phyloP scores from a whole-genome alignment of 2,329 filamentous ascomycete genomes.

The Mycocentrospora acerina region DNA sequence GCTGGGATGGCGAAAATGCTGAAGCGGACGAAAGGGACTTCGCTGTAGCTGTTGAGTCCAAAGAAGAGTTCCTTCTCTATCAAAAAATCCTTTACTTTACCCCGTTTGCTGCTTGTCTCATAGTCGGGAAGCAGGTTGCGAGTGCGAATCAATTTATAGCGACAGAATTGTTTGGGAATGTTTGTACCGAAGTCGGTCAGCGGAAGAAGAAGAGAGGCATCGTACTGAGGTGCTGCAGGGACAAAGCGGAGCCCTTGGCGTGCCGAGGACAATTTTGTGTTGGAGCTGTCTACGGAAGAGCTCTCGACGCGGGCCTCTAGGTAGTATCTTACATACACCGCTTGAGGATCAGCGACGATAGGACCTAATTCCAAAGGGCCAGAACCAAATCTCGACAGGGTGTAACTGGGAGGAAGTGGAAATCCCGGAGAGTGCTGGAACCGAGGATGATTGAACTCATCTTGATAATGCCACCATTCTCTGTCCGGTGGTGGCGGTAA shows the following conservation, averaged over 20 bases:
- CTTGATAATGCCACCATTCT: conserved; percentile 16
- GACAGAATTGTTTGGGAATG: conserved; percentile 18
- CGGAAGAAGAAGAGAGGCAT: conserved; percentile 16
- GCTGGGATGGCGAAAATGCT: conserved; percentile 23
- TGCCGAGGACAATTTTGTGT: neutral
- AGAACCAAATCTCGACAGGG: conserved; percentile 1
- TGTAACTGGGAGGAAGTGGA: conserved; percentile 18
- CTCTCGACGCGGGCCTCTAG: conserved; percentile 16
- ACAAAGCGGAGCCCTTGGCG: conserved; percentile 12
- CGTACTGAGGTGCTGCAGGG: conserved; percentile 16
- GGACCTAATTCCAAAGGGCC: neutral
- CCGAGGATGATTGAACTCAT: conserved; percentile 20
- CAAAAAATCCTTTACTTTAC: conserved; percentile 22
- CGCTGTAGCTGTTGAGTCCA: conserved; percentile 16
- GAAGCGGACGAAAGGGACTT: conserved; percentile 25
- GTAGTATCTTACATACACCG: conserved; percentile 18
- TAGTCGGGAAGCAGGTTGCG: conserved; percentile 24
- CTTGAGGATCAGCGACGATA: neutral
- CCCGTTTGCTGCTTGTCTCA: conserved; percentile 16
- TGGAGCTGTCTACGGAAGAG: conserved; percentile 1
- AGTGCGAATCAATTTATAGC: conserved; percentile 24
- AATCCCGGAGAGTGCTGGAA: conserved; percentile 30
- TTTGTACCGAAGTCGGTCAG: conserved; percentile 14
- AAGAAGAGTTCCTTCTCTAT: conserved; percentile 25
- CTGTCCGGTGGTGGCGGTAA: conserved; percentile 13